These are phyloP conservation scores for Schizopora paradoxa DNA, from an alignment of 1,284 basidiomycete genomes.

Conservation along the genomic window DNA sequence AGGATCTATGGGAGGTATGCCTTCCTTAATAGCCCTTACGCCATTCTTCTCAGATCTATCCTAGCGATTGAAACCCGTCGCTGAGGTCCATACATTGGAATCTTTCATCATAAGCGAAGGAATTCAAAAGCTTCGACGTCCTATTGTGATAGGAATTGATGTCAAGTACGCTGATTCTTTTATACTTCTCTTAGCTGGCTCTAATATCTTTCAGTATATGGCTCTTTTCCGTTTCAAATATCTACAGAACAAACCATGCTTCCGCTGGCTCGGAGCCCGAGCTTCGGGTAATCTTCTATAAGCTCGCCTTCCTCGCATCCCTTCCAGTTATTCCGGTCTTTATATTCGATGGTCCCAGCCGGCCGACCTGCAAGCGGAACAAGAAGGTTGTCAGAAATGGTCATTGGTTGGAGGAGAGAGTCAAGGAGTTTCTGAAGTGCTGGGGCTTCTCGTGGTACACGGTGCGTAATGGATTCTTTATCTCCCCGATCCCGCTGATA, in stretches of 20 bases:
- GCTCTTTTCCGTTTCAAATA: neutral
- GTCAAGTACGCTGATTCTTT: too few relatives aligned
- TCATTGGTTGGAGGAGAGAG: neutral
- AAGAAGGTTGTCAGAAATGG: constrained; percentile 25
- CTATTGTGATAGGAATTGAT: too few relatives aligned
- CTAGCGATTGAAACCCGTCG: too few relatives aligned
- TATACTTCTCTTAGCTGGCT: too few relatives aligned
- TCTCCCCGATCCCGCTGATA: constrained; percentile 8
- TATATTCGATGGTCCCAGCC: constrained; percentile 48
- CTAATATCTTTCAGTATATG: too few relatives aligned
- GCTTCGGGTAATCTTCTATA: constrained; percentile 4
- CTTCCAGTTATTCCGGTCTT: constrained; percentile 45
- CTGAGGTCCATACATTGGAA: too few relatives aligned
- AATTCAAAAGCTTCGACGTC: too few relatives aligned
- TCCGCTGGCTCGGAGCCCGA: neutral
- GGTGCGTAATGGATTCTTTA: constrained; percentile 29
- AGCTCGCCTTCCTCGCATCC: constrained; percentile 31
- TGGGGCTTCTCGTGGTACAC: constrained; percentile 42
- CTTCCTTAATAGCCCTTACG: too few relatives aligned
- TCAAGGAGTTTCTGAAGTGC: constrained; percentile 28
- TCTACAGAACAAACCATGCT: neutral
- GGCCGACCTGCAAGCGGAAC: constrained; percentile 41
- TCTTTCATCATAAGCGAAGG: too few relatives aligned
- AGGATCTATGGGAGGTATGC: too few relatives aligned
- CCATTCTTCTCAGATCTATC: too few relatives aligned